Conservation (phyloP, 1,284 basidiomycete species). For the Heliocybe sulcata region DNA sequence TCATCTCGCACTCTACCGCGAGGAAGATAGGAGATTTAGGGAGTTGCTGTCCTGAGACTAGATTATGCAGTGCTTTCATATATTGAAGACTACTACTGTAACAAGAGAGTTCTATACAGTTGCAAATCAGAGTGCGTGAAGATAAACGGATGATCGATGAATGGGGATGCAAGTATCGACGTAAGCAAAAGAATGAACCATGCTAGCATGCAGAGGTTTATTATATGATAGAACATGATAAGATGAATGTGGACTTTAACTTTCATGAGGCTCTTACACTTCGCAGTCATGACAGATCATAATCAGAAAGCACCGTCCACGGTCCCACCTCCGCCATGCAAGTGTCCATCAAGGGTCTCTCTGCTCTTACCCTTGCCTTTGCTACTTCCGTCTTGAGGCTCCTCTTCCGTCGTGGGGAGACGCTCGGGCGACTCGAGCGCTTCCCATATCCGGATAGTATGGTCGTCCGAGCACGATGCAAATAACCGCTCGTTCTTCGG, state of each 20-base stretch:
- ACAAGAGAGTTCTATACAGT: neutral
- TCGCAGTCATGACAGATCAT: neutral
- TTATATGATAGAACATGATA: neutral
- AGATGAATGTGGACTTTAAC: neutral
- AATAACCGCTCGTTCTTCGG: constrained; percentile 83
- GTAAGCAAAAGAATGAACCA: neutral
- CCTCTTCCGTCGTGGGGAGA: constrained; percentile 5
- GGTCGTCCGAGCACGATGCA: constrained; percentile 89
- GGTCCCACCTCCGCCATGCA: no score
- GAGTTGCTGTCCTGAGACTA: no score
- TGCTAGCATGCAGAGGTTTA: neutral
- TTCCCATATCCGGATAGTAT: constrained; percentile 81
- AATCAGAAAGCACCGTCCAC: neutral
- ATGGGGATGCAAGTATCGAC: neutral
- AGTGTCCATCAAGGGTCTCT: constrained; percentile 35
- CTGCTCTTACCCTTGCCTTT: constrained; percentile 66
- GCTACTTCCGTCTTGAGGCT: constrained; percentile 24
- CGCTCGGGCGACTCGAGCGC: constrained; percentile 19
- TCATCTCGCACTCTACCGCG: no score
- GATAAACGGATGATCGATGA: neutral
- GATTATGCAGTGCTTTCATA: neutral
- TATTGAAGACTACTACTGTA: neutral
- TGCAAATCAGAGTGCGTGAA: neutral
- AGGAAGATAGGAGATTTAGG: no score
- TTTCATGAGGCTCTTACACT: neutral